Evolutionary conservation across 1,139 yeast genomes (phyloP).

Genomic region (Yamadazyma spencermartinsiae): DNA sequence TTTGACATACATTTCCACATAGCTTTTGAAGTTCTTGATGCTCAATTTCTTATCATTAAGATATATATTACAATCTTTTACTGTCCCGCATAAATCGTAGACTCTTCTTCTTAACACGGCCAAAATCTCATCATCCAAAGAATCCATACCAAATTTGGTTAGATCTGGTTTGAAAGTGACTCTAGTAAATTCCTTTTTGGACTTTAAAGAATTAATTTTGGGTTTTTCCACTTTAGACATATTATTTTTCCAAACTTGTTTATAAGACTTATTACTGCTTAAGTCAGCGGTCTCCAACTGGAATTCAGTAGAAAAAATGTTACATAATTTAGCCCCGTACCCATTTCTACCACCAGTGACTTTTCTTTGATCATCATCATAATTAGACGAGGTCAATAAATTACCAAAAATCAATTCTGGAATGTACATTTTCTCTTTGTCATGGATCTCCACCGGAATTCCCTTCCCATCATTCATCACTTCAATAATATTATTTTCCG

Average conservation of each 20-base stretch:
- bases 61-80: constrained; percentile 76
- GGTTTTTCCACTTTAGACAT: constrained; percentile 83
- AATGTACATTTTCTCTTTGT: constrained; percentile 86
- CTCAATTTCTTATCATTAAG: constrained; percentile 74
- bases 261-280: constrained; percentile 58
- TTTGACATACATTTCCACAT: constrained; percentile 86
- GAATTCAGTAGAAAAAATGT: constrained; percentile 88
- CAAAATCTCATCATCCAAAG: constrained; percentile 76
- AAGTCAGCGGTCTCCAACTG: constrained; percentile 88
- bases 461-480: constrained; percentile 95
- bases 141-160: constrained; percentile 77
- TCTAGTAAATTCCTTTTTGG: constrained; percentile 77
- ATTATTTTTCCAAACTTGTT: constrained; percentile 83
- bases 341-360: constrained; percentile 99
- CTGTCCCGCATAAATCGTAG: constrained; percentile 93
- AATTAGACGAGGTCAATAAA: constrained; percentile 90
- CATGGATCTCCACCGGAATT: constrained; percentile 92
- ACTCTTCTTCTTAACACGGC: constrained; percentile 92
- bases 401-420: constrained; percentile 98
- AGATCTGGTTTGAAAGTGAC: constrained; percentile 90
- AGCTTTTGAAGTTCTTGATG: constrained; percentile 75
- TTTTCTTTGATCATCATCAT: constrained; percentile 92
- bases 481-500: constrained; percentile 71
- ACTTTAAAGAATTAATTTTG: constrained; percentile 59
- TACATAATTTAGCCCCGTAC: constrained; percentile 91